Base-by-base conservation (phyloP, 441 rosid species). In the Erodium trifolium region DNA sequence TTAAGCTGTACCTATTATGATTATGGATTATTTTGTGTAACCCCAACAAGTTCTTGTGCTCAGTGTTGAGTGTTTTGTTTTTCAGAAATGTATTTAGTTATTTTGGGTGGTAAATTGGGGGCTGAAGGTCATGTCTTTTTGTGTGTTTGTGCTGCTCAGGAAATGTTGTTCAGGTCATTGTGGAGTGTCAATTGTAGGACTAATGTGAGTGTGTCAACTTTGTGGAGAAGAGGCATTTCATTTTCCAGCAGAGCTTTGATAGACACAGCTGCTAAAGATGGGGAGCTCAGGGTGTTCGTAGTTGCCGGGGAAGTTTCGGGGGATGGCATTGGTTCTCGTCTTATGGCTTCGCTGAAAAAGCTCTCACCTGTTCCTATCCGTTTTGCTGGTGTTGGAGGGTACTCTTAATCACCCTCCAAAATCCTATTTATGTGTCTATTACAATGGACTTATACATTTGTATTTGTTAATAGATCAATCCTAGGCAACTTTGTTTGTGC, bases 381-480 rank as follows among this genome's bases (percentile, higher is more conserved):
- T 35, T 89, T 90, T 82, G 79, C 90, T 45, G 97, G 97, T 68
- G 85, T 90, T 67, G 98, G 98, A 79, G 97, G 98, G 98, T 93
- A 85, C 79, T 73, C 70, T 47, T 49, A 10, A 11, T 49, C 55
- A 49, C 55, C 12, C 14, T 11, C 2, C 2, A 4, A 49, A 11
- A 49, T 49, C 2, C 14, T 11, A 49, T 13, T 12, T 49, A 49
- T 49, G 3, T 49, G 14, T 13, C 4, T 49, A 3, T 3, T 2
- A 3, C 12, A 3, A 49, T 49, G 14, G 55, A 13, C 12, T 6
- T 39, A 5, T 39, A 39, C 9, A 49, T n/a, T 13, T 49, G n/a
- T 49, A 0, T 47, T 10, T 12, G n/a, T 47, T 47, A 9, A 47
- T 10, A 10, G 9, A 47, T 47, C 53, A 47, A 7, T 47, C n/a